A percentile compares a stretch with the other conserved stretches of the same genome.
These are phyloP conservation scores for Penicillium ochrochloron DNA, from an alignment of 495 filamentous ascomycete species.

Conservation along the genomic window DNA sequence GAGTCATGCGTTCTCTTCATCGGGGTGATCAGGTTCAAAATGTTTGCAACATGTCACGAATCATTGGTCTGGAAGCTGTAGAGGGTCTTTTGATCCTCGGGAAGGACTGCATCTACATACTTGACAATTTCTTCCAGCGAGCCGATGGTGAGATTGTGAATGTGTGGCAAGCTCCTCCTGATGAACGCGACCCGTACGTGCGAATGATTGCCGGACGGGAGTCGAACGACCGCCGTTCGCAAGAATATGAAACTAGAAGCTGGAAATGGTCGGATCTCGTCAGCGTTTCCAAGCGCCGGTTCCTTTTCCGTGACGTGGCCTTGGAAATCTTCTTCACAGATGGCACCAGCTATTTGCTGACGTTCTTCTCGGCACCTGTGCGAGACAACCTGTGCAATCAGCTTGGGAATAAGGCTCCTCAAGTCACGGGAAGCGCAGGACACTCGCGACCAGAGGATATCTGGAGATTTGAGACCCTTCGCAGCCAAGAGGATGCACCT, in stretches of 20 bases:
- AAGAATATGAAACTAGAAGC: constrained; percentile 79
- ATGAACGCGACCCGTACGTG: constrained; percentile 93
- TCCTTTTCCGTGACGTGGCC: constrained; percentile 93
- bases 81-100: constrained; percentile 92
- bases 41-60: constrained; percentile 92
- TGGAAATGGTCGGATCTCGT: constrained; percentile 96
- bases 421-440: constrained; percentile 62
- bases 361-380: constrained; percentile 69
- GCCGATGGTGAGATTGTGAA: constrained; percentile 95
- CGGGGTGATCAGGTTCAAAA: constrained; percentile 91
- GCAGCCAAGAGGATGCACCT: constrained; percentile 78
- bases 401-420: constrained; percentile 76
- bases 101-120: constrained; percentile 90
- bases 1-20: constrained; percentile 93
- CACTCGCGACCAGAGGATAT: constrained; percentile 66
- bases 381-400: constrained; percentile 80
- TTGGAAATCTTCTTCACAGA: constrained; percentile 97
- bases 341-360: constrained; percentile 91
- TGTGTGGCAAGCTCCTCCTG: constrained; percentile 87
- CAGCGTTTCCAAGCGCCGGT: constrained; percentile 95
- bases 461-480: constrained; percentile 86
- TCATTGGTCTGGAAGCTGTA: constrained; percentile 87
- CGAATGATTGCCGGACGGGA: constrained; percentile 88
- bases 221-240: constrained; percentile 59
- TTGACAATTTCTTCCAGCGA: constrained; percentile 93